Base-by-base conservation (phyloP, 495 filamentous ascomycete species). In the Aspergillus taichungensis region DNA sequence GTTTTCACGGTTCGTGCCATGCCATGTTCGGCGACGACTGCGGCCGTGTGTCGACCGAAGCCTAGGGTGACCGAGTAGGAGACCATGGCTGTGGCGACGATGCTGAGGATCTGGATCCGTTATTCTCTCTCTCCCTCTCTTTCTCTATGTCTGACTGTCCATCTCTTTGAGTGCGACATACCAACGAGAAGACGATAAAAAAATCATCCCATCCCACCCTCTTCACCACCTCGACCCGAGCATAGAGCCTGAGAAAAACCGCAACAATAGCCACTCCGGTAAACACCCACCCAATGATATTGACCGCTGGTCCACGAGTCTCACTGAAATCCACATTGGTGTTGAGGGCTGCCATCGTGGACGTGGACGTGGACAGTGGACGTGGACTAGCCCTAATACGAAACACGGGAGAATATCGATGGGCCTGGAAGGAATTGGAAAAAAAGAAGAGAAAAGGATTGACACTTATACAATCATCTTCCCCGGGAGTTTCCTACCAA, bases 171-270 rank as follows among this genome's bases (percentile, higher is more conserved):
- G 18, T 24, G 18, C 18, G 6, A 12, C 45, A 27, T 37, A 59
- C 56, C 56, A 59, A 13, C 1, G 56, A 56, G 10, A 55, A 54
- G 29, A 56, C 52, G n/a, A 59, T 59, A 30, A 59, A 59, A 34
- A 59, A 52, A 30, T 56, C 56, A 43, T 56, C 50, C 53, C 50
- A 55, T 8, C 53, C 54, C 6, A 41, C 24, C 11, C 29, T 34
- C 24, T 48, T 51, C 24, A 13, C 10, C 3, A 45, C 34, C 9
- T 43, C 39, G 5, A 46, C 43, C 6, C 54, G 50, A 10, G 41
- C 31, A 36, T 43, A 46, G 8, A 59, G 27, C 45, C 56, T 59
- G 34, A 59, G 42, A 7, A 14, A 18, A 18, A 55, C 50, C 1
- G 45, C 34, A 6, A 18, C 47, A 18, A 53, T 56, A 0, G 56